phyloP scores from a whole-genome alignment of 441 rosid genomes.

The Syzygium syzygioides region DNA sequence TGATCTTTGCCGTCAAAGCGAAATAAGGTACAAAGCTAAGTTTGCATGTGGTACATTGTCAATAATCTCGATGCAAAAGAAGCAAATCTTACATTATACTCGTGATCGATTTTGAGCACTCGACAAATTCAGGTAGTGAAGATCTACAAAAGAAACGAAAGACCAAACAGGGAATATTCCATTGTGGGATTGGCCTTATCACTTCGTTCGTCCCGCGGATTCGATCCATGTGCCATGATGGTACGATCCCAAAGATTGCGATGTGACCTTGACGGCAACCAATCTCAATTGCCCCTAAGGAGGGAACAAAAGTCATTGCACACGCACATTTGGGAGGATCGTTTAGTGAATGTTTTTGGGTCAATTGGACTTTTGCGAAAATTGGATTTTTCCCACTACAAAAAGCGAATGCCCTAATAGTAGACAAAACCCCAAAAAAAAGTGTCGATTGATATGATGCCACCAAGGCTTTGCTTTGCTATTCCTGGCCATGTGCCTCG shows the following conservation, averaged over 20 bases:
- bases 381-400: not conserved
- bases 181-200: not conserved
- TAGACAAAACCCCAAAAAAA: no score
- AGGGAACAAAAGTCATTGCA: not conserved
- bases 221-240: not conserved
- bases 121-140: not conserved
- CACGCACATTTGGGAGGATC: not conserved
- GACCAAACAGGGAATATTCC: not conserved
- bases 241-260: not conserved
- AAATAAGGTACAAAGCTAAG: not conserved
- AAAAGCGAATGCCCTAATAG: not conserved
- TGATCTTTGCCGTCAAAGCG: accelerated
- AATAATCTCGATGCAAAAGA: not conserved
- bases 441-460: not conserved
- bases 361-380: not conserved
- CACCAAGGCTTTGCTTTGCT: not conserved
- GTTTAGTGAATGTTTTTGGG: not conserved
- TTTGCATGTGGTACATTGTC: accelerated
- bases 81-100: not conserved
- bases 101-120: not conserved
- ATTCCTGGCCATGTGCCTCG: not conserved
- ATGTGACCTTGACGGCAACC: not conserved
- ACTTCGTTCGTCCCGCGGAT: not conserved
- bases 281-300: not conserved
- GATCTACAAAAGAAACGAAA: not conserved